Evolutionary conservation across 2,329 filamentous ascomycete genomes (phyloP), one percentile per base, ranked within the genome.

Genomic region (Paecilomyces fulvus): DNA sequence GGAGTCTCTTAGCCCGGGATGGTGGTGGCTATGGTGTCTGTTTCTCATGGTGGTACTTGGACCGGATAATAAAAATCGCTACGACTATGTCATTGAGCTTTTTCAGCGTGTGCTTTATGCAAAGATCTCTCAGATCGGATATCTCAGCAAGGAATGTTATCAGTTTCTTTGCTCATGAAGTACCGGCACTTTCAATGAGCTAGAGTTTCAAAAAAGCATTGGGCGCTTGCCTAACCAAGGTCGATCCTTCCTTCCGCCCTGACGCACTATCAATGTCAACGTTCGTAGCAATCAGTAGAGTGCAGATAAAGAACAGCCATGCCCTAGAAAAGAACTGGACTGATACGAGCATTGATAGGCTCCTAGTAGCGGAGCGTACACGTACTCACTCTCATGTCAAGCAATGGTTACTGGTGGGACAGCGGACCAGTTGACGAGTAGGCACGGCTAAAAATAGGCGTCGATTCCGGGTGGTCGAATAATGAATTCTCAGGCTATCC

Each of bases 51-150:
- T 61, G 67, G 65, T 71, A 64, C 65, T 67, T 70, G 66, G 66
- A 69, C 64, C 65, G 61, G 49, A 51, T 52, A 52, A 52, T 28
- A 52, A 52, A 30, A 30, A 30, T 31, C 14, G 17, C 51, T 37
- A 64, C 63, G 63, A 70, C 63, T 48, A 60, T 63, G 64, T 64
- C 61, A 64, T 63, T 60, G 58, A 63, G 64, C 51, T 37, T 53
- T 62, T 63, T 57, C 59, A 68, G 64, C 60, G 63, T 64, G 69
- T 70, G 65, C 64, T 65, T 69, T 70, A 70, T 70, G 64, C 69
- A 64, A 66, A 60, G 66, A 65, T 67, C 69, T 64, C 61, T 63
- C 62, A 65, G 67, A 64, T 70, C 64, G 64, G 67, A 67, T 69
- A 64, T 69, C 37, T 52, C 51, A 50, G 46, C 46, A 71, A 71